Conservation (phyloP, 108 stramenopile species). For the Epipyxis sp. region DNA sequence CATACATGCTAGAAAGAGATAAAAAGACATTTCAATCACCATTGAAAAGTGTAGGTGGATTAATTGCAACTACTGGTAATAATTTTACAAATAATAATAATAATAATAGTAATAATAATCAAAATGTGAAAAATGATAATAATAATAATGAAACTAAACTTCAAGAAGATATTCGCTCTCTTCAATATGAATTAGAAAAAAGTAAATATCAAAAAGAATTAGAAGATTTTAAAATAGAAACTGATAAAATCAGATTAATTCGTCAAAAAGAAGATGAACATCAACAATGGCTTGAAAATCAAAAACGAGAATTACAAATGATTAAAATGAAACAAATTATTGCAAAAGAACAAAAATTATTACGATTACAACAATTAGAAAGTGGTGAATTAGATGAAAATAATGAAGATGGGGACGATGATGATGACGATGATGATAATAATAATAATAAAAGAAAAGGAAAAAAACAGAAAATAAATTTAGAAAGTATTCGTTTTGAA, state of each 20-base stretch:
- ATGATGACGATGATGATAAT: not conserved
- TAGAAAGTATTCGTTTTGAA: not conserved
- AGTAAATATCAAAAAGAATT: not conserved
- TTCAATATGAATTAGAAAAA: slow-evolving; percentile 27
- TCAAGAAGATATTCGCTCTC: slow-evolving; percentile 17
- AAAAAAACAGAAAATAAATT: not conserved
- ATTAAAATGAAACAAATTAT: slow-evolving; percentile 28
- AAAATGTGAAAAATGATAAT: not conserved
- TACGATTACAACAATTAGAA: not conserved
- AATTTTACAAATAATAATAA: not conserved
- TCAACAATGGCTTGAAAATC: not conserved
- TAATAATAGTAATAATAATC: not conserved
- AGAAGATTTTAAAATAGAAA: not conserved
- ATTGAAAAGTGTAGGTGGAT: not conserved
- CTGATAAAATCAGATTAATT: not conserved
- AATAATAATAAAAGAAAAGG: not conserved
- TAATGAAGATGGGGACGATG: not conserved
- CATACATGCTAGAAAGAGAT: not conserved
- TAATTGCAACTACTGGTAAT: not conserved
- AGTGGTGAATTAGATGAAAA: too few relatives aligned
- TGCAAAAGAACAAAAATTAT: slow-evolving; percentile 14
- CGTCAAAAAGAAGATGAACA: slow-evolving; percentile 17
- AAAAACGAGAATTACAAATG: slow-evolving; percentile 26
- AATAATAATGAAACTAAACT: not conserved
- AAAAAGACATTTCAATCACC: not conserved